Evolutionary conservation across 2,329 filamentous ascomycete species (phyloP), one percentile per base, ranked within the genome.

Genomic region (Simplicillium sp.): DNA sequence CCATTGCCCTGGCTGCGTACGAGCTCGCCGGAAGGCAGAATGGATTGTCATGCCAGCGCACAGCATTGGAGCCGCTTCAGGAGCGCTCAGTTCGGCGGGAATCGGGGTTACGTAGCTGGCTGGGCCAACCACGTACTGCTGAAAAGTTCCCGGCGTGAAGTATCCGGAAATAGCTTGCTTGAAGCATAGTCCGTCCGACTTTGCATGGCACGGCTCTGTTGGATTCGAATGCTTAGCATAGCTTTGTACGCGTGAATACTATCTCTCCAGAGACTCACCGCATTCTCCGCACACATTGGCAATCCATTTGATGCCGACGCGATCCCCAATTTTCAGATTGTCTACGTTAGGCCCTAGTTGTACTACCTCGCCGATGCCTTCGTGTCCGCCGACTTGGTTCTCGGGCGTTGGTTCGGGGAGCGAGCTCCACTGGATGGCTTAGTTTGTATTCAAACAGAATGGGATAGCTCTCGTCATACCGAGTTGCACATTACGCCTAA

Each of bases 241-340:
- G 3, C 6, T 16, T 29, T 15, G 11, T 18, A 25, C 35, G 20
- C 20, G 29, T 9, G 29, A 9, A 31, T 9, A 31, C 9, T n/a
- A n/a, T n/a, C n/a, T n/a, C n/a, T n/a, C n/a, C n/a, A n/a, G 9
- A 31, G 14, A 42, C 42, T 17, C 41, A 44, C 42, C 33, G 57
- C 71, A 73, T 49, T 65, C 63, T 38, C 69, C 69, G 54, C 78
- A 83, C 17, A 72, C 71, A 25, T 60, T 68, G 13, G 72, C 62
- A 44, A 82, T 62, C 77, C 79, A 84, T 59, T 86, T 86, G 54
- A 86, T 74, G 12, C 82, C 82, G 9, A 85, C 82, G 7, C 80
- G 68, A 49, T 84, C 75, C 5, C 80, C 80, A n/a, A 83, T 52
- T 49, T 80, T 80, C 29, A 84, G 62, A 31, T 51, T 56, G 38